These are phyloP conservation scores for Adansonia digitata DNA, from an alignment of 345 rosid genomes.

Conservation along the genomic window DNA sequence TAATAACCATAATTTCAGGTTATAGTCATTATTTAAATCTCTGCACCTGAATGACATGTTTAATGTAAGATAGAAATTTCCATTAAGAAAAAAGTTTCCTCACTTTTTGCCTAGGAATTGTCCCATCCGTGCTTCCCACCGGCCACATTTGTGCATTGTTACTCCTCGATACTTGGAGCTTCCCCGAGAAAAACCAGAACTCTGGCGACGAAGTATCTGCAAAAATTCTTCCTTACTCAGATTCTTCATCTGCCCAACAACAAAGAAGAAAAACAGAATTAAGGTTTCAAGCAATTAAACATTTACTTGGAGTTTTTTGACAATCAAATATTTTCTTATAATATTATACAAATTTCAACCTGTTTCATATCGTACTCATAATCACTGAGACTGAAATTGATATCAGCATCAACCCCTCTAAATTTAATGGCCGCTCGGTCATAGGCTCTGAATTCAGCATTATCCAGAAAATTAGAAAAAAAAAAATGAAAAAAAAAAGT, in stretches of 20 bases:
- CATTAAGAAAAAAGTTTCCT: slow-evolving; percentile 26
- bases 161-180: slow-evolving; percentile 93
- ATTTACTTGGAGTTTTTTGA: neutral
- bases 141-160: slow-evolving; percentile 84
- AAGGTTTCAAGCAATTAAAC: neutral
- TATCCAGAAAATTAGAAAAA: neutral
- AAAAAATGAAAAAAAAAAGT: neutral
- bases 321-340: neutral
- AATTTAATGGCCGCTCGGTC: slow-evolving; percentile 96
- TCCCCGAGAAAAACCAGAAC: slow-evolving; percentile 87
- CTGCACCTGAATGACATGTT: neutral
- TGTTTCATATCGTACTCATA: slow-evolving; percentile 87
- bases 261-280: neutral
- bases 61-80: slow-evolving; percentile 14
- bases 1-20: no score
- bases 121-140: slow-evolving; percentile 98
- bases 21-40: no score
- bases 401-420: slow-evolving; percentile 91
- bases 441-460: slow-evolving; percentile 59
- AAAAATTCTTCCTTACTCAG: slow-evolving; percentile 85
- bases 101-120: slow-evolving; percentile 98
- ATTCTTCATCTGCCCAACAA: slow-evolving; percentile 56
- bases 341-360: slow-evolving; percentile 30
- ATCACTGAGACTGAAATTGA: slow-evolving; percentile 71
- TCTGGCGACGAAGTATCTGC: slow-evolving; percentile 88